A percentile compares a stretch with the other conserved stretches of the same genome.
These are phyloP conservation scores for Austroboletus novae-zelandiae DNA, from an alignment of 1,284 basidiomycete genomes.

Conservation along the genomic window DNA sequence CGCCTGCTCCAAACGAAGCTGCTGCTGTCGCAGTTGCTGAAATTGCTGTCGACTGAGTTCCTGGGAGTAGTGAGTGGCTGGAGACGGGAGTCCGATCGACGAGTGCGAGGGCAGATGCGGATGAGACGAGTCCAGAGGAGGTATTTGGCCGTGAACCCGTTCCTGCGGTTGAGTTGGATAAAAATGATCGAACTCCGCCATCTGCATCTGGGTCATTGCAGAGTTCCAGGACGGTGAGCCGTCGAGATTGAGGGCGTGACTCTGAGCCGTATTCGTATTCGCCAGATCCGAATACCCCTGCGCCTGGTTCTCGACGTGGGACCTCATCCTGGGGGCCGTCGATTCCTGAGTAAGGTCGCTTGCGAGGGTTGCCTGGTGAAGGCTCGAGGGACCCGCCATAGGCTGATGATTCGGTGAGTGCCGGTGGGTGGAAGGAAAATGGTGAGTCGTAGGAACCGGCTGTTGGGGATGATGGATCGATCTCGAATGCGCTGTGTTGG, in stretches of 20 bases:
- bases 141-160: conserved; percentile 45
- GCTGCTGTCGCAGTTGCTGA: conserved; percentile 37
- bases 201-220: conserved; percentile 61
- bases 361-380: conserved; percentile 49
- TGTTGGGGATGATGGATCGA: conserved; percentile 31
- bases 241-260: conserved; percentile 69
- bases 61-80: conserved; percentile 39
- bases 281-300: conserved; percentile 27
- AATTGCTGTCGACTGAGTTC: conserved; percentile 44
- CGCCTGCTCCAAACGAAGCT: conserved; percentile 26
- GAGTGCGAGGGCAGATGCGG: conserved; percentile 47
- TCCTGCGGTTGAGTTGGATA: conserved; percentile 30
- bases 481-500: conserved; percentile 31
- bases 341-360: conserved; percentile 60
- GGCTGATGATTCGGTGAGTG: conserved; percentile 40
- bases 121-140: conserved; percentile 47
- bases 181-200: conserved; percentile 37
- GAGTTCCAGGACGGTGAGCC: conserved; percentile 82
- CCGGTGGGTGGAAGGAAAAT: conserved; percentile 78
- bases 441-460: conserved; percentile 51
- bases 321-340: conserved; percentile 49
- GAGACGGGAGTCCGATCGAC: conserved; percentile 36
- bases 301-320: conserved; percentile 34
- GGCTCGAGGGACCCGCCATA: conserved; percentile 30
- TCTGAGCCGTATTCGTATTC: conserved; percentile 63